Base-by-base conservation (phyloP, 306 rosid genomes). In the Canavalia ensiformis region DNA sequence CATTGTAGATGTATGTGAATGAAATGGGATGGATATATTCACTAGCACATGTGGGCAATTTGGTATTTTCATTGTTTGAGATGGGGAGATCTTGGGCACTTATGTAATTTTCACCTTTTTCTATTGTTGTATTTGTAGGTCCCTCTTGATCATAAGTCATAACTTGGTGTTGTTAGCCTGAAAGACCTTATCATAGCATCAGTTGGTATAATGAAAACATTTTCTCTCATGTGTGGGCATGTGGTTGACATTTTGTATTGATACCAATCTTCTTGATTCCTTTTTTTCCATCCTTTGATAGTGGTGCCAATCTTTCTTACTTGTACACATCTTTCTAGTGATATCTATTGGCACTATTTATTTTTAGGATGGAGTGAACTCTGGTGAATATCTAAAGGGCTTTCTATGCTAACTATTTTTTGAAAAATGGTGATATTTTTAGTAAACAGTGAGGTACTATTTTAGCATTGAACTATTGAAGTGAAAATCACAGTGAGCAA, bases 41-140 rank as follows among this genome's bases (percentile, higher is more conserved):
- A 35, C 7, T 28, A 8, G 7, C 49, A 30, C 68, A 33, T 4
- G 7, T 45, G 84, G 74, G 55, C 45, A 51, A 59, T 33, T 68
- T 75, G 42, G 75, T 8, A 72, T 25, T 30, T 73, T 64, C 5
- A 0, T 25, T 13, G n/a, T 72, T 55, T 73, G 8, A 57, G 34
- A 46, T 82, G 33, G 52, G 35, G 41, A 34, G 68, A 71, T 68
- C 12, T 1, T 63, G 90, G 88, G 75, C 56, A 60, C 46, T 29
- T 65, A 29, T 63, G 90, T 87, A 80, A 84, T 79, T 37, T 79
- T 83, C 50, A n/a, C 42, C 39, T 5, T 46, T 7, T 30, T 41
- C 6, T 78, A 42, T 12, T 55, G 86, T 34, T 78, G 81, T 83
- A 72, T 85, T 68, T 71, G 88, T 78, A 69, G 91, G 88, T 0